Conservation (phyloP, 257 asterid genomes). For the Solanum gracilifrons region DNA sequence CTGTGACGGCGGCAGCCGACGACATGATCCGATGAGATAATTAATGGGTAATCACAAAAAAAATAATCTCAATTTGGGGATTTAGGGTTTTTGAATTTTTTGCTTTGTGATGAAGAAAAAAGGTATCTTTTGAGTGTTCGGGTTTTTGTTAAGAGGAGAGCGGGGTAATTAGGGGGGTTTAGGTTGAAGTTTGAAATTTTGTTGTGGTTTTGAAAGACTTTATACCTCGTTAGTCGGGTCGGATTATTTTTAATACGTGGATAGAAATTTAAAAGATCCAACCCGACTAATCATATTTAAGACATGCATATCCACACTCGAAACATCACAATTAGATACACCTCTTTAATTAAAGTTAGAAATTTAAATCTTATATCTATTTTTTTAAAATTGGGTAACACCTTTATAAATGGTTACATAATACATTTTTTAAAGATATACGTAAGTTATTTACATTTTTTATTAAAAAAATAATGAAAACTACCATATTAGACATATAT, state of each 20-base stretch:
- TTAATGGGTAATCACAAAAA: neutral
- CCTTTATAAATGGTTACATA: too few species aligned
- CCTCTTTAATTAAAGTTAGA: too few species aligned
- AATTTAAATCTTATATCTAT: too few species aligned
- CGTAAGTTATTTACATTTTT: too few species aligned
- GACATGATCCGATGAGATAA: neutral
- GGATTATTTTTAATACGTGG: too few species aligned
- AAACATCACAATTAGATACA: too few species aligned
- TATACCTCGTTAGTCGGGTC: neutral
- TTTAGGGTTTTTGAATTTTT: neutral
- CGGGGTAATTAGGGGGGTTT: neutral
- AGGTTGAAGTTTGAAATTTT: neutral
- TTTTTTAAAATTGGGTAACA: too few species aligned
- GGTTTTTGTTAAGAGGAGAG: neutral
- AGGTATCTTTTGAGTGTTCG: neutral
- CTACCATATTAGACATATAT: too few species aligned
- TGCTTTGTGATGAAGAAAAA: neutral
- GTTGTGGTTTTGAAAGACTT: neutral
- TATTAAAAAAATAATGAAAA: too few species aligned
- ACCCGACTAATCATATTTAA: neutral
- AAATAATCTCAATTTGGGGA: neutral
- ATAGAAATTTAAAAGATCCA: too few species aligned
- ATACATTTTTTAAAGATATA: fast-evolving
- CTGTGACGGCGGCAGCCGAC: neutral
- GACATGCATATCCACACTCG: neutral